A percentile compares a stretch with the other conserved stretches of the same genome.
Evolutionary conservation across 192 early-diverging fungal species (phyloP).

Genomic region (Entomortierella chlamydospora): DNA sequence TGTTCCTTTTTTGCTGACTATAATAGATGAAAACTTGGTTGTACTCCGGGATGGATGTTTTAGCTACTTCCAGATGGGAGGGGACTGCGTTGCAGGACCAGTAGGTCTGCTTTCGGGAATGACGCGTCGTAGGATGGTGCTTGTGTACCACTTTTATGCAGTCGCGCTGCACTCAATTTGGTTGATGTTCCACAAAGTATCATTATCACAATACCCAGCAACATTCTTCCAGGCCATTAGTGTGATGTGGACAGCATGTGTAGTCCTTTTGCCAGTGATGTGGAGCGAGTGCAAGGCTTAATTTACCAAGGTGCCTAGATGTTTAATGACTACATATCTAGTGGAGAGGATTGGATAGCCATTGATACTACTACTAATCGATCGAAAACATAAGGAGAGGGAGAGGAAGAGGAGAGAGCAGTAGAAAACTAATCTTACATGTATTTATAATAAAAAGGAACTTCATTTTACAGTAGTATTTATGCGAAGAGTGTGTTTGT

Average conservation of each 20-base stretch:
- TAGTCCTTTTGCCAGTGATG: conserved; percentile 60
- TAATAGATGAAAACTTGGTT: conserved; percentile 79
- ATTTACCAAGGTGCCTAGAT: not conserved
- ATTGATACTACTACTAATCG: no score
- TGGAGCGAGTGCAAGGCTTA: conserved; percentile 63
- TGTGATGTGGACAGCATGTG: conserved; percentile 57
- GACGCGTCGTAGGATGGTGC: conserved; percentile 75
- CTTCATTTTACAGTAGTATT: no score
- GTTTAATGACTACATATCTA: not conserved
- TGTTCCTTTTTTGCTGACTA: no score
- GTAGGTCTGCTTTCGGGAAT: conserved; percentile 90
- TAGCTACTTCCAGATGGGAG: conserved; percentile 87
- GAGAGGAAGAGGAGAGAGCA: no score
- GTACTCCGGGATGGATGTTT: conserved; percentile 89
- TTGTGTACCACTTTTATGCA: conserved; percentile 92
- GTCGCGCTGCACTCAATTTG: conserved; percentile 83
- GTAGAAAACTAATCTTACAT: no score
- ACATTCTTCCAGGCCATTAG: conserved; percentile 62
- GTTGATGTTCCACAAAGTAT: conserved; percentile 61
- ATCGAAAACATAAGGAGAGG: no score
- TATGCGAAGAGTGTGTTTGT: no score
- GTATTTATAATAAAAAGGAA: no score
- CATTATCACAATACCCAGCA: conserved; percentile 57
- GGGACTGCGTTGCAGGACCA: conserved; percentile 82
- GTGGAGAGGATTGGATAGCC: not conserved